Base-by-base conservation (phyloP, 23 red algal genomes). In the Gracilaria gracilis region DNA sequence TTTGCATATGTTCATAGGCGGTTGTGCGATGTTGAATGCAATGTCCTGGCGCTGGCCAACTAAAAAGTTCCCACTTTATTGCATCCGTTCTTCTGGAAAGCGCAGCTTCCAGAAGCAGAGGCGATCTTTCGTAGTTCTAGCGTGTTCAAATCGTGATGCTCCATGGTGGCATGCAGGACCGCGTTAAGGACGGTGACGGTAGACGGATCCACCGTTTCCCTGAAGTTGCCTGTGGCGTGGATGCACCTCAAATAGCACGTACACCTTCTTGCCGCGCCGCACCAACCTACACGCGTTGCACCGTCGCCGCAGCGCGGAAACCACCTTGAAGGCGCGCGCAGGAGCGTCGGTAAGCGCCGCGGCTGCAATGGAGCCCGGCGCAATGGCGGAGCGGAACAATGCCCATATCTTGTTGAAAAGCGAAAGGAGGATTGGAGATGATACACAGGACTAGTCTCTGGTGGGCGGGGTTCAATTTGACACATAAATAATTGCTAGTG, bases 191-290 rank as follows among this genome's bases (percentile, higher is more conserved):
- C 57, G 53, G 0, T 53, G 55, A 0, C 71, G 55, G 74, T 94
- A 94, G 0, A 70, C 62, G 38, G 88, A 69, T 14, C 95, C 88
- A 0, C 86, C 86, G 33, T 88, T 86, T 14, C 96, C 96, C 62
- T 95, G 93, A 46, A 93, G 79, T 59, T 98, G 96, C 84, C 95
- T 98, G 93, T 98, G 96, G 20, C 94, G 89, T 51, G 96, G 96
- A 31, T 98, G 72, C 33, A 89, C 84, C 39, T 94, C 82, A 79
- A 93, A 98, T 37, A 94, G 87, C 38, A 95, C 90, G 86, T 95
- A 98, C 25, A 98, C 39, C 53, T 91, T 91, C 85, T 98, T 98
- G 32, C 96, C 96, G 0, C 93, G 82, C 4, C 67, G 79, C 71
- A 95, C 93, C 54, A 95, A 90, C 35, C 93, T 85, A 77, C 96